Evolutionary conservation across 345 rosid genomes (phyloP).

Genomic region (Sisymbrium irio): DNA sequence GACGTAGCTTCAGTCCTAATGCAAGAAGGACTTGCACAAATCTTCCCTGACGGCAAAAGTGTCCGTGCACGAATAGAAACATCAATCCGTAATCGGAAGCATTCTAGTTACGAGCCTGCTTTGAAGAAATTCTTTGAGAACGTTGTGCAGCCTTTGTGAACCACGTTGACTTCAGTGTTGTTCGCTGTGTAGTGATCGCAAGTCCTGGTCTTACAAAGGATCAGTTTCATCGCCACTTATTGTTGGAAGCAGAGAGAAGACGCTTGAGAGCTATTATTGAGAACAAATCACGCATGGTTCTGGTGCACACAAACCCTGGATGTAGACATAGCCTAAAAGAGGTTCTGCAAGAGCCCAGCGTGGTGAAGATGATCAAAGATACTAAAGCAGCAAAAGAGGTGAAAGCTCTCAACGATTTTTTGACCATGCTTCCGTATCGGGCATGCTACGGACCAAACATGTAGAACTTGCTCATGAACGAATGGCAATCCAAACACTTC

Average conservation of each 20-base stretch:
- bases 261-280: conserved; percentile 78
- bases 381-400: conserved; percentile 99
- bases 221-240: conserved; percentile 81
- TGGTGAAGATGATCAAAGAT: conserved; percentile 86
- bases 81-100: too few species aligned
- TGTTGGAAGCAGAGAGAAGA: conserved; percentile 92
- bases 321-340: conserved; percentile 89
- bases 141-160: conserved; percentile 57
- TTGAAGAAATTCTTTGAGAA: too few species aligned
- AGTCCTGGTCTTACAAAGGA: conserved; percentile 99
- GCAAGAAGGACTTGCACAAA: too few species aligned
- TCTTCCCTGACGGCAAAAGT: too few species aligned
- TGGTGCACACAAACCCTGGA: conserved; percentile 85
- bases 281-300: conserved; percentile 74
- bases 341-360: conserved; percentile 78
- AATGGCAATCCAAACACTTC: conserved; percentile 91
- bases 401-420: conserved; percentile 72
- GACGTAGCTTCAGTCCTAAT: too few species aligned
- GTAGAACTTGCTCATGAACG: conserved; percentile 94
- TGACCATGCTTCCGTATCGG: conserved; percentile 59
- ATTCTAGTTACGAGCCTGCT: neutral
- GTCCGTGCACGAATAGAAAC: too few species aligned
- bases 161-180: conserved; percentile 77
- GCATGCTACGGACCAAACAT: conserved; percentile 96
- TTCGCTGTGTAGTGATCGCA: conserved; percentile 91